phyloP scores from a whole-genome alignment of 108 stramenopile genomes.

The Nitzschia putrida region DNA sequence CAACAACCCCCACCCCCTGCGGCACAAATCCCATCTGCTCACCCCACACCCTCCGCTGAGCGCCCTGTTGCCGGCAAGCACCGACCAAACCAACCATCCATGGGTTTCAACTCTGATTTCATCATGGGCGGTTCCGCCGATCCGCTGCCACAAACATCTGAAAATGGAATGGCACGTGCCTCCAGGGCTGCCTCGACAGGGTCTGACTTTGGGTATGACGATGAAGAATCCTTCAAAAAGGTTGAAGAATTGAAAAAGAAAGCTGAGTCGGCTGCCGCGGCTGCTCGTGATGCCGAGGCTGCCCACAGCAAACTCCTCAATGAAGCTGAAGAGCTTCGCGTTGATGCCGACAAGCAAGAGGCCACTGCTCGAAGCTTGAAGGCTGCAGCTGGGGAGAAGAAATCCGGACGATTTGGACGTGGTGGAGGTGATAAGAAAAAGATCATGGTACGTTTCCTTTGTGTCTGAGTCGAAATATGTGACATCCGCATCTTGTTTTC shows the following conservation, averaged over 20 bases:
- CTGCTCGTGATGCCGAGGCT: constrained; percentile 56
- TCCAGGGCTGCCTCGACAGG: constrained; percentile 22
- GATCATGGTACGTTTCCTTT: constrained; percentile 29
- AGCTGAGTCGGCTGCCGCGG: constrained; percentile 54
- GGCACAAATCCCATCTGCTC: constrained; percentile 8
- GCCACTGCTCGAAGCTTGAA: constrained; percentile 37
- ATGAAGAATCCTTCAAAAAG: constrained; percentile 30
- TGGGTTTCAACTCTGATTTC: constrained; percentile 34
- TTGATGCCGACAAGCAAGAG: constrained; percentile 68
- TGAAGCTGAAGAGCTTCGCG: constrained; percentile 60
- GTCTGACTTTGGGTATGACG: constrained; percentile 31
- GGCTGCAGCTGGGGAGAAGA: constrained; percentile 52
- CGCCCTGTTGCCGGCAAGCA: constrained; percentile 12
- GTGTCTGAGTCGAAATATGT: background rate
- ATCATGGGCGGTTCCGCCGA: constrained; percentile 50
- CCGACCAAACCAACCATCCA: constrained; percentile 11
- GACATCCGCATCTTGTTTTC: background rate
- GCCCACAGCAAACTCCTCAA: constrained; percentile 40
- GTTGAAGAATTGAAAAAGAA: constrained; percentile 54
- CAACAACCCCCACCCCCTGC: constrained; percentile 1
- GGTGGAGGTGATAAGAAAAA: constrained; percentile 67
- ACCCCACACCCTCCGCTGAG: constrained; percentile 14
- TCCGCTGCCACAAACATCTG: constrained; percentile 14
- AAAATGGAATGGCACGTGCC: constrained; percentile 23
- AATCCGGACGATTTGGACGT: constrained; percentile 62